phyloP scores from a whole-genome alignment of 306 rosid species.

The Cicer chorassanicum region DNA sequence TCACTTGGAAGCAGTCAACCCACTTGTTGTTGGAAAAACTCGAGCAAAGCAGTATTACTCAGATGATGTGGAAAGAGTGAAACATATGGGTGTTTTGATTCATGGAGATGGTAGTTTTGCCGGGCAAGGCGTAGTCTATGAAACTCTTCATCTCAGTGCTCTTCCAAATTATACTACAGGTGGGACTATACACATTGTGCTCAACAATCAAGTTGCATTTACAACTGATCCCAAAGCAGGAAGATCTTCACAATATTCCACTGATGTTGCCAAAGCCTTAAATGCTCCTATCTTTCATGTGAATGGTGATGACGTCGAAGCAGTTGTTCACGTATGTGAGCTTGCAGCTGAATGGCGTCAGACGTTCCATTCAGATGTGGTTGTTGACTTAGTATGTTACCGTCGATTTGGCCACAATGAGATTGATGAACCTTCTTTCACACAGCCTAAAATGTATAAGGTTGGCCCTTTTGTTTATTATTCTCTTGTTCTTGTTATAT shows the following conservation, averaged over 20 bases:
- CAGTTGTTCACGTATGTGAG: slow-evolving; percentile 78
- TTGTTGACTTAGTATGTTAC: slow-evolving; percentile 87
- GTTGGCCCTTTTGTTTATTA: slow-evolving; percentile 48
- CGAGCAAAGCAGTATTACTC: slow-evolving; percentile 91
- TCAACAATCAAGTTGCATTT: slow-evolving; percentile 94
- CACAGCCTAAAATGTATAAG: slow-evolving; percentile 97
- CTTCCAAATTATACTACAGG: slow-evolving; percentile 94
- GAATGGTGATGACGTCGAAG: slow-evolving; percentile 85
- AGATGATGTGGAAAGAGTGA: slow-evolving; percentile 69
- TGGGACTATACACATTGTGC: slow-evolving; percentile 88
- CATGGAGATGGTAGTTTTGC: slow-evolving; percentile 99
- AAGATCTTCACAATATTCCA: slow-evolving; percentile 86
- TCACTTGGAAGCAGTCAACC: slow-evolving; percentile 95
- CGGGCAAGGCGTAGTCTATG: slow-evolving; percentile 96
- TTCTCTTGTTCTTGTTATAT: slow-evolving; percentile 10
- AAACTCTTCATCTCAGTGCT: slow-evolving; percentile 94
- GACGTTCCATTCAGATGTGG: slow-evolving; percentile 88
- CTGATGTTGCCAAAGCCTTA: slow-evolving; percentile 94
- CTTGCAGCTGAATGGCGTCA: slow-evolving; percentile 96
- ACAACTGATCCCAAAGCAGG: slow-evolving; percentile 89
- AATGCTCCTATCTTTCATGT: slow-evolving; percentile 89
- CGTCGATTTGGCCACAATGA: slow-evolving; percentile 94
- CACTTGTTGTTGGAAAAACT: slow-evolving; percentile 88
- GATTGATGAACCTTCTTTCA: slow-evolving; percentile 94
- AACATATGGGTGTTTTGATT: slow-evolving; percentile 82